These are phyloP conservation scores for Exophiala phaeomuriformis DNA, from an alignment of 2,329 filamentous ascomycete species.

Conservation along the genomic window DNA sequence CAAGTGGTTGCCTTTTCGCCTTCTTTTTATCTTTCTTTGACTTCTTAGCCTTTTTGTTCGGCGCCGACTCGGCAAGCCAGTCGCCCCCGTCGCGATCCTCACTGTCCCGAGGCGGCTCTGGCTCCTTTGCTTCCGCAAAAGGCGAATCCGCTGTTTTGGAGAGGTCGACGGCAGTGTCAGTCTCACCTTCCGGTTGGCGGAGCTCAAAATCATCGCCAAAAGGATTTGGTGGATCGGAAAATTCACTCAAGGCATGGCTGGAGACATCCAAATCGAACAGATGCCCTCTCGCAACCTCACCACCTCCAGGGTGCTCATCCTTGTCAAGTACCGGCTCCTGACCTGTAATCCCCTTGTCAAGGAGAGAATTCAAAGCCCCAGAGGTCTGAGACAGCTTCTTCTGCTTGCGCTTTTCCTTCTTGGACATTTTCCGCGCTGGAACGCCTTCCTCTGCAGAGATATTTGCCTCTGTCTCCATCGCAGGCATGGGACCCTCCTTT, in stretches of 20 bases:
- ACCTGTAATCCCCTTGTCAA: not conserved
- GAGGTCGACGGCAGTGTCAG: not conserved
- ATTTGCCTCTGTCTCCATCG: not conserved
- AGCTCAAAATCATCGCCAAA: conserved; percentile 20
- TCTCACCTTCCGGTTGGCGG: not conserved
- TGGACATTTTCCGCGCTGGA: conserved; percentile 11
- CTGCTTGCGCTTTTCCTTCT: conserved; percentile 22
- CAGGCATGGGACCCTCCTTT: conserved; percentile 4
- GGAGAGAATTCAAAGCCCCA: not conserved
- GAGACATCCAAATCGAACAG: not conserved
- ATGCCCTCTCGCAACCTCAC: not conserved
- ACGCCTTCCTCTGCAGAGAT: not conserved
- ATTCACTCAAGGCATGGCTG: not conserved
- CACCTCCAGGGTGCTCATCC: not conserved
- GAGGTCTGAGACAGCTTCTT: conserved; percentile 12
- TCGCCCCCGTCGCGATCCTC: conserved; percentile 4
- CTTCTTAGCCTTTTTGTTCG: conserved; percentile 20
- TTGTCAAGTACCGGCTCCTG: not conserved
- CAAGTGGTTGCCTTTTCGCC: conserved; percentile 9
- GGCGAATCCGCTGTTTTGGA: not conserved
- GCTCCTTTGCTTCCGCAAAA: not conserved
- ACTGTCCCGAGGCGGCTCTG: not conserved
- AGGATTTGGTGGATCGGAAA: conserved; percentile 8
- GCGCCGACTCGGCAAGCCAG: not conserved
- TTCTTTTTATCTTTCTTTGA: conserved; percentile 22